These are phyloP conservation scores for Pythium coloratum DNA, from an alignment of 352 stramenopile species.

Conservation along the genomic window DNA sequence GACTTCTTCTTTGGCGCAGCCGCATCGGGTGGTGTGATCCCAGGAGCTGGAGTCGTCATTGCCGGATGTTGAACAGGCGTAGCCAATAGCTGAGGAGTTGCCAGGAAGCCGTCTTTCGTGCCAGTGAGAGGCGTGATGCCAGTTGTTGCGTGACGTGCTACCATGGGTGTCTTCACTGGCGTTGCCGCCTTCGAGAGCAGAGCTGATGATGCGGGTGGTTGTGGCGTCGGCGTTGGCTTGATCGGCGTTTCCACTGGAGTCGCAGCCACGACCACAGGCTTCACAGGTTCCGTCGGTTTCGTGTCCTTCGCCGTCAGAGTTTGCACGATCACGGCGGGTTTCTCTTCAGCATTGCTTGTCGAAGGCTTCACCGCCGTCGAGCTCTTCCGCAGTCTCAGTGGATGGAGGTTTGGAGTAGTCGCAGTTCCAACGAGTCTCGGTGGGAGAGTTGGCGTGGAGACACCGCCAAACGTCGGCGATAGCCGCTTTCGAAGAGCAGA, in stretches of 20 bases:
- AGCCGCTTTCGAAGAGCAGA: conserved; percentile 6
- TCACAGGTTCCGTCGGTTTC: background rate
- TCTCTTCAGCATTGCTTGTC: background rate
- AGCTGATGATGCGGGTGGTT: background rate
- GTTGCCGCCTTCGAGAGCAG: conserved; percentile 2
- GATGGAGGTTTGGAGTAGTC: conserved; percentile 20
- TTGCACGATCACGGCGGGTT: background rate
- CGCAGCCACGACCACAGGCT: background rate
- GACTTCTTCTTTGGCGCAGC: conserved; percentile 48
- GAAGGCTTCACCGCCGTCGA: background rate
- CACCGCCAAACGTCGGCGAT: conserved; percentile 15
- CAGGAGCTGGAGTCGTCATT: conserved; percentile 8
- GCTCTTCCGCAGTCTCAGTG: conserved; percentile 28
- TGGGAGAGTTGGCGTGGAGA: conserved; percentile 17
- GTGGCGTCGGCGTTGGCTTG: background rate
- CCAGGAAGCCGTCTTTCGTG: conserved; percentile 5
- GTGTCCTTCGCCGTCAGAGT: background rate
- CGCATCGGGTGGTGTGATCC: conserved; percentile 6
- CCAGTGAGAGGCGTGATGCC: conserved; percentile 13
- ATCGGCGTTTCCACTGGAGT: background rate
- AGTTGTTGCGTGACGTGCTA: background rate
- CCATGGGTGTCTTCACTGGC: conserved; percentile 4
- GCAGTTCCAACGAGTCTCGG: conserved; percentile 2
- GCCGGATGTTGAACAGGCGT: conserved; percentile 29
- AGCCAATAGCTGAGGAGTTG: conserved; percentile 12